Percentiles rank a stretch among this genome's conserved stretches.
These are phyloP conservation scores for Nakazawaea ambrosiae DNA, from an alignment of 805 yeast species.

Conservation along the genomic window DNA sequence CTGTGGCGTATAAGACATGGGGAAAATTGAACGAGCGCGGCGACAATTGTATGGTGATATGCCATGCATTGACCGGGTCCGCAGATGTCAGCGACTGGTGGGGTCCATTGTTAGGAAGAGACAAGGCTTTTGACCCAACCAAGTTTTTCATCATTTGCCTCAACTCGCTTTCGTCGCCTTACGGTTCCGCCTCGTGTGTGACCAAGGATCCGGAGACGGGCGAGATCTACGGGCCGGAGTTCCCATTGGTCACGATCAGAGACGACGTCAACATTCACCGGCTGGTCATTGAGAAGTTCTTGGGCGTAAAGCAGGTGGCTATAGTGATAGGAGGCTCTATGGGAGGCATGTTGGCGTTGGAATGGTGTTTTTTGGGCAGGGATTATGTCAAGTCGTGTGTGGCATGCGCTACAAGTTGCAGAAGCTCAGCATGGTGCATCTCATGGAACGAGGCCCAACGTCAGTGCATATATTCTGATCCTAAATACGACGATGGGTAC, in stretches of 20 bases:
- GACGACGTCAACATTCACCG: conserved; percentile 84
- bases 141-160: conserved; percentile 81
- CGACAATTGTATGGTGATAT: conserved; percentile 80
- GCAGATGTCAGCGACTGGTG: conserved; percentile 97
- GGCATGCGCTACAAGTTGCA: conserved; percentile 88
- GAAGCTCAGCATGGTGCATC: conserved; percentile 97
- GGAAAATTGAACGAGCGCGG: conserved; percentile 67
- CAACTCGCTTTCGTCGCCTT: conserved; percentile 94
- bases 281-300: conserved; percentile 58
- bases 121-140: conserved; percentile 85
- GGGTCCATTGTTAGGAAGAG: conserved; percentile 90
- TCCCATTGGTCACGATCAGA: conserved; percentile 88
- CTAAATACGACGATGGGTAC: conserved; percentile 87
- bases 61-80: conserved; percentile 95
- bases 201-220: conserved; percentile 74
- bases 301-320: conserved; percentile 77
- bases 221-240: conserved; percentile 83
- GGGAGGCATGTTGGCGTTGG: conserved; percentile 97
- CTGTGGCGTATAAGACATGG: conserved; percentile 96
- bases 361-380: conserved; percentile 68
- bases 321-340: conserved; percentile 93
- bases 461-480: conserved; percentile 93
- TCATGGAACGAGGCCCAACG: conserved; percentile 99
- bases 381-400: conserved; percentile 65
- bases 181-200: conserved; percentile 91